Evolutionary conservation across 352 stramenopile species (phyloP).

Genomic region (Salisapilia sapeloensis): DNA sequence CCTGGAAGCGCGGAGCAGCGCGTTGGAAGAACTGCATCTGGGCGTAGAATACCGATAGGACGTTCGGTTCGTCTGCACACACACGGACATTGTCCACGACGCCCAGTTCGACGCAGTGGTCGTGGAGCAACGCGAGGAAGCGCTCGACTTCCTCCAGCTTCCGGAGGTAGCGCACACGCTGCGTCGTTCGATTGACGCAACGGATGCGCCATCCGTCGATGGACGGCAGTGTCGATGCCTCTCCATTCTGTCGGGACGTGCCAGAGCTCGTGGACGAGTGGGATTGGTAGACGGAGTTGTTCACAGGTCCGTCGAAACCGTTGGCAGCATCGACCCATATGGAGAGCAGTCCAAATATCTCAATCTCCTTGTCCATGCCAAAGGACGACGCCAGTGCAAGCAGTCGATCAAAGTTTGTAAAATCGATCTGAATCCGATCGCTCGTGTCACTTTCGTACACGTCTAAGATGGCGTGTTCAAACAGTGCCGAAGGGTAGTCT

Average conservation of each 20-base stretch:
- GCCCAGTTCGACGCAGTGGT: slow-evolving; percentile 30
- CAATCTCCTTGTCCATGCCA: slow-evolving; percentile 45
- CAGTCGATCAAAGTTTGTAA: slow-evolving; percentile 51
- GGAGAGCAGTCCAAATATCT: slow-evolving; percentile 55
- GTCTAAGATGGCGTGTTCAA: slow-evolving; percentile 41
- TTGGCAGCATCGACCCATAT: slow-evolving; percentile 40
- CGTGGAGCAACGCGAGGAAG: slow-evolving; percentile 49
- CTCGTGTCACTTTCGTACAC: slow-evolving; percentile 30
- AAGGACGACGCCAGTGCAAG: slow-evolving; percentile 23
- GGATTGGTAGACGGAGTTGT: slow-evolving; percentile 9
- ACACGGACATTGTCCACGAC: slow-evolving; percentile 47
- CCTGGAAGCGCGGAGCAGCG: slow-evolving; percentile 36
- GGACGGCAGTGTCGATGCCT: slow-evolving; percentile 8
- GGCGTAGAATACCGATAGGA: slow-evolving; percentile 32
- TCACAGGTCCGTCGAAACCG: slow-evolving; percentile 37
- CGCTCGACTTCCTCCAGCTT: slow-evolving; percentile 32
- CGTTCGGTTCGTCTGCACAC: slow-evolving; percentile 49
- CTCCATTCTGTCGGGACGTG: slow-evolving; percentile 1
- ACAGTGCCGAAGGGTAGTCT: slow-evolving; percentile 44
- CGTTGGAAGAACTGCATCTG: slow-evolving; percentile 48
- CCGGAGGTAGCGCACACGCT: slow-evolving; percentile 38
- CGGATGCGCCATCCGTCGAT: slow-evolving; percentile 58
- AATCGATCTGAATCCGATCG: slow-evolving; percentile 23
- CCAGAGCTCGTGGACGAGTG: slow-evolving; percentile 2
- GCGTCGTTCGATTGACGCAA: slow-evolving; percentile 30